These are phyloP conservation scores for Gryganskiella cystojenkinii DNA, from an alignment of 192 early-diverging fungal genomes.

Conservation along the genomic window DNA sequence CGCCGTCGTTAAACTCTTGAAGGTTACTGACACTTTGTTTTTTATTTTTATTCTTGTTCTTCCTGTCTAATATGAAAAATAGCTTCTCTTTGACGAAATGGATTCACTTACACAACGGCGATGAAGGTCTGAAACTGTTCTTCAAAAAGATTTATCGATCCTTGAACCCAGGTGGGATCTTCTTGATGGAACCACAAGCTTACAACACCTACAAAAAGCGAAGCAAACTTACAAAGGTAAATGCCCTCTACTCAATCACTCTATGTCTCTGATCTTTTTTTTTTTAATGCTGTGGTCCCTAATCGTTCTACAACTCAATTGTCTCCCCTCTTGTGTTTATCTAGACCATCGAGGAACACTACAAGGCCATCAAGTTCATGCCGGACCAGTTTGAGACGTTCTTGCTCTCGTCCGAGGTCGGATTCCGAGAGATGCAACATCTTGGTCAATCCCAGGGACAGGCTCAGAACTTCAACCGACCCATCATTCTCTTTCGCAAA, in stretches of 20 bases:
- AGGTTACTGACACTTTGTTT: constrained; percentile 8
- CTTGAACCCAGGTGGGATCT: constrained; percentile 66
- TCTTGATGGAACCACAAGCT: constrained; percentile 80
- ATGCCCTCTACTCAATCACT: no score
- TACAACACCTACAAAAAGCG: constrained; percentile 65
- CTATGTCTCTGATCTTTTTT: no score
- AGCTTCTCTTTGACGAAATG: constrained; percentile 81
- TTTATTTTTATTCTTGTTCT: constrained; percentile 1
- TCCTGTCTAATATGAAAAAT: background rate
- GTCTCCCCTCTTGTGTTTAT: background rate
- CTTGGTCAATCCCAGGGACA: constrained; percentile 33
- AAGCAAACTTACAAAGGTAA: constrained; percentile 52
- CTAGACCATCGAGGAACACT: constrained; percentile 44
- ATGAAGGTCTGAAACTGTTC: constrained; percentile 71
- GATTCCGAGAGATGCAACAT: constrained; percentile 40
- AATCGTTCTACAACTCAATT: no score
- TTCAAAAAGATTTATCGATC: constrained; percentile 71
- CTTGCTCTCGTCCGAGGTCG: constrained; percentile 44
- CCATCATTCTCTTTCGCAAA: constrained; percentile 37
- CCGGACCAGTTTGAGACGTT: constrained; percentile 57
- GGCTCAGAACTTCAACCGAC: constrained; percentile 39
- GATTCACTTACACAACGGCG: constrained; percentile 84
- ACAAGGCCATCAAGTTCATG: constrained; percentile 49
- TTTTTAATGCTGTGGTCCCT: no score
- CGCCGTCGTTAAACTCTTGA: background rate